phyloP scores from a whole-genome alignment of 2,329 filamentous ascomycete species.

The Beauveria rudraprayagi region DNA sequence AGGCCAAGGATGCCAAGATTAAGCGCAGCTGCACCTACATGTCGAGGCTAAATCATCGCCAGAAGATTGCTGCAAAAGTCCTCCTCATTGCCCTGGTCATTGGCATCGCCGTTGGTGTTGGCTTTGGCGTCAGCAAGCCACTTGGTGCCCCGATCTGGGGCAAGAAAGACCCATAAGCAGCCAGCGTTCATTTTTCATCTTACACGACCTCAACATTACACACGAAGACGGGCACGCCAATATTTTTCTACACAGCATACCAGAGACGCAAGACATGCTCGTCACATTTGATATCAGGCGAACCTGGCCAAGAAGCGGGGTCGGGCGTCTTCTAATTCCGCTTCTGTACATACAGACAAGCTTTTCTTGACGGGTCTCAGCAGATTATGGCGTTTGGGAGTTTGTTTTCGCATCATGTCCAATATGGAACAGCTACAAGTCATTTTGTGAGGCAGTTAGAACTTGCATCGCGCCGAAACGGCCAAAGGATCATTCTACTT shows the following conservation, averaged over 20 bases:
- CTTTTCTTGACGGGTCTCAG: slow-evolving; percentile 1
- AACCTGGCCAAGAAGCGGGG: slow-evolving; percentile 8
- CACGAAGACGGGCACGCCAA: not conserved
- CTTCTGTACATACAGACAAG: slow-evolving; percentile 9
- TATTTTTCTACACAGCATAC: not conserved
- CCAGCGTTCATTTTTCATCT: not conserved
- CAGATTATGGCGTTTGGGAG: slow-evolving; percentile 21
- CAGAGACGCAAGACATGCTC: not conserved
- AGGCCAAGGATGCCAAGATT: slow-evolving; percentile 48
- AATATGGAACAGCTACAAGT: slow-evolving; percentile 9
- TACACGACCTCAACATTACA: slow-evolving; percentile 1
- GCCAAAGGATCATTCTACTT: not conserved
- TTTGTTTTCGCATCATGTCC: slow-evolving; percentile 15
- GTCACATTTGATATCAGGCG: not conserved
- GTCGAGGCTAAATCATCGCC: slow-evolving; percentile 44
- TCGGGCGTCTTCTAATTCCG: slow-evolving; percentile 6
- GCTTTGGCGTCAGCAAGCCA: slow-evolving; percentile 54
- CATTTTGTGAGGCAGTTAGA: slow-evolving; percentile 9
- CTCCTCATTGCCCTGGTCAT: slow-evolving; percentile 43
- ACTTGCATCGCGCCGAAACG: not conserved
- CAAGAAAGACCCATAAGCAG: slow-evolving; percentile 20
- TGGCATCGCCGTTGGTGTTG: slow-evolving; percentile 46
- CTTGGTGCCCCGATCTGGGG: slow-evolving; percentile 52
- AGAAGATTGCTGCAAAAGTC: slow-evolving; percentile 47
- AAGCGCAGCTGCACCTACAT: slow-evolving; percentile 45